Base-by-base conservation (phyloP, 345 rosid species). In the Syzygium oleosum region DNA sequence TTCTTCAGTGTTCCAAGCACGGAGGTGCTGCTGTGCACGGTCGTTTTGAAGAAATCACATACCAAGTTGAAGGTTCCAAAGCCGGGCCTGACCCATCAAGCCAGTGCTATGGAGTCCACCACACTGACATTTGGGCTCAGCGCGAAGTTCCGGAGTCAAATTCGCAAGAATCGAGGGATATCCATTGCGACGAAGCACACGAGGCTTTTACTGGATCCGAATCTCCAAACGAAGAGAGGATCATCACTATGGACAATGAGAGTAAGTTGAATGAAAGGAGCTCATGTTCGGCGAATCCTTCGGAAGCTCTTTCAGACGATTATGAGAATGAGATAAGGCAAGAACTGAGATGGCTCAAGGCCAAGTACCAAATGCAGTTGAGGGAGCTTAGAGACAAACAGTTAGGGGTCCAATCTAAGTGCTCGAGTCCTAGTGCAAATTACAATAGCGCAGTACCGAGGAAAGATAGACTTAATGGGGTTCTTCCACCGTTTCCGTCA, bases 291-390 rank as follows among this genome's bases (percentile, higher is more conserved):
- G 80, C 52, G 49, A 88, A 55, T 49, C 88, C 88, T 80, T 87
- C 92, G 65, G 23, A 52, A 58, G 88, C 85, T 65, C 56, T 78
- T n/a, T 85, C 87, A 87, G 94, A 92, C 85, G 91, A 92, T 88
- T 89, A 93, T 23, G 98, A 95, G 93, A 95, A 94, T 86, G 99
- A 96, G 88, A 94, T 95, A 12, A 92, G 95, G 91, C 93, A 93
- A 91, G 99, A 98, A 77, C 85, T 95, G 61, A 96, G 98, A 89
- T 96, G 99, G 99, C 96, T 96, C 13, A 97, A 97, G 90, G 99
- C 98, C 19, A 96, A 94, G 84, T 95, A 94, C 85, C 94, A 90
- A 89, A 89, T 93, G 92, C 98, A 95, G 91, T 78, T 94, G 79
- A 90, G 94, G 87, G 94, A 91, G 88, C 91, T 93, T 10, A 93